phyloP scores from a whole-genome alignment of 164 flowering plant species.

The Vitis vinifera region DNA sequence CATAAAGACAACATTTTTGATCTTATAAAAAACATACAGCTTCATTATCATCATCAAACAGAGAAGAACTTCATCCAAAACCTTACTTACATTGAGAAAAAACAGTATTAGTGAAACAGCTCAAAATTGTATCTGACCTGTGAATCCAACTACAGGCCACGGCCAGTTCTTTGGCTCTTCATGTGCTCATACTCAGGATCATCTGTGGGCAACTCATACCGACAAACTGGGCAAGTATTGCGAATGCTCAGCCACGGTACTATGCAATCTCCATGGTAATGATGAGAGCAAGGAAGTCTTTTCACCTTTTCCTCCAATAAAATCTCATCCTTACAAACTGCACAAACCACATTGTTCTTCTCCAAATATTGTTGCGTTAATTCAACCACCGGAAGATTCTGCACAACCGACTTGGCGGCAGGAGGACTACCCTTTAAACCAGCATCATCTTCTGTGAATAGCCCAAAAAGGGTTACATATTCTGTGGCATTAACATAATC shows the following conservation, averaged over 20 bases:
- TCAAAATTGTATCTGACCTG: constrained; percentile 24
- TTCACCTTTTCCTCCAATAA: constrained; percentile 41
- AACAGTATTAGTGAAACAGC: constrained; percentile 14
- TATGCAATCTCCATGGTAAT: constrained; percentile 78
- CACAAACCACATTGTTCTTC: constrained; percentile 37
- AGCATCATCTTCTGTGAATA: constrained; percentile 35
- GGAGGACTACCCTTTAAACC: constrained; percentile 54
- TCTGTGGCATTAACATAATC: constrained; percentile 31
- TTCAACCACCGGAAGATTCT: constrained; percentile 41
- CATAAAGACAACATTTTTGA: too few species aligned
- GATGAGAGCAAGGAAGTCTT: constrained; percentile 68
- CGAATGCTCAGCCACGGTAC: constrained; percentile 76
- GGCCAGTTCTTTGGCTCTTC: constrained; percentile 13
- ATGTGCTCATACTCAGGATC: constrained; percentile 64
- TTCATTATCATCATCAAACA: constrained; percentile 1
- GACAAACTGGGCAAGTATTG: constrained; percentile 86
- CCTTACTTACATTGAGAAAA: constrained; percentile 15
- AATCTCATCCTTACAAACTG: constrained; percentile 71
- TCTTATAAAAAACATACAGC: neutral
- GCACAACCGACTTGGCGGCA: constrained; percentile 48
- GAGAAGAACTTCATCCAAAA: constrained; percentile 2
- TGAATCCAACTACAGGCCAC: constrained; percentile 10
- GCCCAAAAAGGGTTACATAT: constrained; percentile 45
- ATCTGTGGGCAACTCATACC: constrained; percentile 77
- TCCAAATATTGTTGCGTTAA: constrained; percentile 29